These are phyloP conservation scores for Handroanthus guayacan DNA, from an alignment of 257 asterid genomes.

Conservation along the genomic window DNA sequence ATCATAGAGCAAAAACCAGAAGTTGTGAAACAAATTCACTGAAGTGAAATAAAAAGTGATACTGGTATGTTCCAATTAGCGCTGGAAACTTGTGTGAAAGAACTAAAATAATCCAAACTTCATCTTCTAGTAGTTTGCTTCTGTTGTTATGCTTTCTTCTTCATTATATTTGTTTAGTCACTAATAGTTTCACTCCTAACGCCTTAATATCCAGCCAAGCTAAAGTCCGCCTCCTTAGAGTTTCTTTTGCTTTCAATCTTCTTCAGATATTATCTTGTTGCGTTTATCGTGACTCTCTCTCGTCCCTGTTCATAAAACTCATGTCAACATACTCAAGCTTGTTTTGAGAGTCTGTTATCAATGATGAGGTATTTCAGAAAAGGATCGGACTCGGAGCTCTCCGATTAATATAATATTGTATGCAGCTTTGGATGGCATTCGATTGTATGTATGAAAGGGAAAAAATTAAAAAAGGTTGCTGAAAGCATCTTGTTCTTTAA, in stretches of 20 bases:
- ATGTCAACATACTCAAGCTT: conserved; percentile 23
- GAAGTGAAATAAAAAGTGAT: background rate
- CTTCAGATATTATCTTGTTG: background rate
- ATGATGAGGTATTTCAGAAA: conserved; percentile 1
- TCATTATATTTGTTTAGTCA: background rate
- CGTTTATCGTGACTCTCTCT: conserved; percentile 13
- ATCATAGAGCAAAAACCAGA: conserved; percentile 2
- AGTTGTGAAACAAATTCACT: conserved; percentile 5
- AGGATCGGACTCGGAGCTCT: conserved; percentile 15
- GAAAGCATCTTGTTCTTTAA: conserved; percentile 11
- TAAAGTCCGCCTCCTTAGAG: background rate
- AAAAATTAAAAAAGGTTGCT: background rate
- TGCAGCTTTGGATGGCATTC: conserved; percentile 17
- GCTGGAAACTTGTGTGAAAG: conserved; percentile 1
- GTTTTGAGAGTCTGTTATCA: conserved; percentile 6
- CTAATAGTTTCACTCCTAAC: background rate
- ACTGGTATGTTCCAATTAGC: conserved; percentile 13
- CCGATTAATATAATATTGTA: conserved; percentile 10
- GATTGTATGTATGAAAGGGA: background rate
- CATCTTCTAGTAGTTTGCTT: conserved; percentile 16
- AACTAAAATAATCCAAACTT: background rate
- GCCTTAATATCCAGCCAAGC: conserved; percentile 14
- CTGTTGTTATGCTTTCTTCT: background rate
- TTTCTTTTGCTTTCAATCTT: conserved; percentile 10
- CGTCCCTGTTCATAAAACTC: conserved; percentile 15